Evolutionary conservation across 768 basidiomycete species (phyloP).

Genomic region (Mycena indigotica): DNA sequence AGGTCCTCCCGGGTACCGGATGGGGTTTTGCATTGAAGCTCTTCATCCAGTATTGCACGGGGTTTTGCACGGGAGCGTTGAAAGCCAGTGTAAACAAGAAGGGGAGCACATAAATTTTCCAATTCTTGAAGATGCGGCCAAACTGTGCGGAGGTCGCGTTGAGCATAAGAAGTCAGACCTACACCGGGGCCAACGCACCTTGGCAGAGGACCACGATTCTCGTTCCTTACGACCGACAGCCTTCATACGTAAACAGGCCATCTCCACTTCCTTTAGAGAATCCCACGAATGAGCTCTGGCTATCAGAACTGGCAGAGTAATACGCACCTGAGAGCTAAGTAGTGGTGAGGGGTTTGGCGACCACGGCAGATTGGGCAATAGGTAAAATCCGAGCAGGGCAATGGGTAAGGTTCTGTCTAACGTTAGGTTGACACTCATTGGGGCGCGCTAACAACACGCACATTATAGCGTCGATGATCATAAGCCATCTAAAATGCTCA

Average conservation of each 20-base stretch:
- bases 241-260: conserved; percentile 19
- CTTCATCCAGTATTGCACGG: neutral
- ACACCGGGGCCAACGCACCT: neutral
- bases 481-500: conserved; percentile 23
- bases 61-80: neutral
- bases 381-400: conserved; percentile 16
- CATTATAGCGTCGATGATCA: conserved; percentile 22
- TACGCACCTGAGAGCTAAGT: conserved; percentile 5
- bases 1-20: neutral
- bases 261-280: conserved; percentile 13
- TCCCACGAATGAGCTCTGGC: neutral
- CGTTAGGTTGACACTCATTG: no score
- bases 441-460: no score
- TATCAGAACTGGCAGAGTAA: no score
- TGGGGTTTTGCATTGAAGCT: neutral
- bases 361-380: conserved; percentile 19
- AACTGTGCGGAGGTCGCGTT: conserved; percentile 6
- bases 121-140: conserved; percentile 13
- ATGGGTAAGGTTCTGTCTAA: conserved; percentile 22
- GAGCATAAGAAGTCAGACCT: neutral
- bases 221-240: conserved; percentile 18
- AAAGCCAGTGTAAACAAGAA: conserved; percentile 20
- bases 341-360: conserved; percentile 8
- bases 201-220: conserved; percentile 16
- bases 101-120: conserved; percentile 19